phyloP scores from a whole-genome alignment of 2,329 filamentous ascomycete genomes.

The Paracorniculantispora psalliotae region DNA sequence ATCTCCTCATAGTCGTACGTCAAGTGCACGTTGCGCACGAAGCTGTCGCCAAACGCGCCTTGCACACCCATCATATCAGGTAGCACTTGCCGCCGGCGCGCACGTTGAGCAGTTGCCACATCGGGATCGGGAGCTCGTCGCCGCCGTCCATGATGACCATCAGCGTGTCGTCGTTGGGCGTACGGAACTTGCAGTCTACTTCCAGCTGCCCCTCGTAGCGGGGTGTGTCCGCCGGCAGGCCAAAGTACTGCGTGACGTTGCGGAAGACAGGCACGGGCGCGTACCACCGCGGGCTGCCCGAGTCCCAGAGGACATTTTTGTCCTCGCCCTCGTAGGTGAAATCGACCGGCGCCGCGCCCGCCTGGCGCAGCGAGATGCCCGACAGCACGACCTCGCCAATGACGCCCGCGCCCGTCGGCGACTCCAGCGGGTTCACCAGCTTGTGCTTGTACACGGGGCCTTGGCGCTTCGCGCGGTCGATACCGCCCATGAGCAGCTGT shows the following conservation, averaged over 20 bases:
- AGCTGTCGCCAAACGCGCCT: slow-evolving; percentile 7
- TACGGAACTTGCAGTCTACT: slow-evolving; percentile 15
- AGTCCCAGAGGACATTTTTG: slow-evolving; percentile 9
- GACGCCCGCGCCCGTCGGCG: neutral
- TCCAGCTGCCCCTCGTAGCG: slow-evolving; percentile 1
- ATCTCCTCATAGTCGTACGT: slow-evolving; percentile 16
- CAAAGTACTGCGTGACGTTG: slow-evolving; percentile 10
- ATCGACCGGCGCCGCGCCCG: neutral
- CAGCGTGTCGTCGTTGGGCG: neutral
- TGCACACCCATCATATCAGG: slow-evolving; percentile 2
- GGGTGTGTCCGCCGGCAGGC: neutral
- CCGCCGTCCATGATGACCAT: slow-evolving; percentile 9
- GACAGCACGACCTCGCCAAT: neutral
- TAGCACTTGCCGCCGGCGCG: slow-evolving; percentile 9
- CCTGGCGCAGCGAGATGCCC: neutral
- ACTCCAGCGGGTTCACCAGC: slow-evolving; percentile 5
- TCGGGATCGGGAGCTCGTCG: slow-evolving; percentile 10
- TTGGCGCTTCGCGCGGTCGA: slow-evolving; percentile 14
- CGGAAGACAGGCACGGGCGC: slow-evolving; percentile 13
- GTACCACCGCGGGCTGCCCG: slow-evolving; percentile 12
- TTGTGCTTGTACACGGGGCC: slow-evolving; percentile 10
- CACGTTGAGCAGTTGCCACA: slow-evolving; percentile 2
- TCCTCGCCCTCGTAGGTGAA: neutral
- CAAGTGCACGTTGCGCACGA: slow-evolving; percentile 13
- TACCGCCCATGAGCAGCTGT: slow-evolving; percentile 13